A percentile compares a stretch with the other conserved stretches of the same genome.
These are phyloP conservation scores for Actinidia chinensis DNA, from an alignment of 179 eudicot genomes.

Conservation along the genomic window DNA sequence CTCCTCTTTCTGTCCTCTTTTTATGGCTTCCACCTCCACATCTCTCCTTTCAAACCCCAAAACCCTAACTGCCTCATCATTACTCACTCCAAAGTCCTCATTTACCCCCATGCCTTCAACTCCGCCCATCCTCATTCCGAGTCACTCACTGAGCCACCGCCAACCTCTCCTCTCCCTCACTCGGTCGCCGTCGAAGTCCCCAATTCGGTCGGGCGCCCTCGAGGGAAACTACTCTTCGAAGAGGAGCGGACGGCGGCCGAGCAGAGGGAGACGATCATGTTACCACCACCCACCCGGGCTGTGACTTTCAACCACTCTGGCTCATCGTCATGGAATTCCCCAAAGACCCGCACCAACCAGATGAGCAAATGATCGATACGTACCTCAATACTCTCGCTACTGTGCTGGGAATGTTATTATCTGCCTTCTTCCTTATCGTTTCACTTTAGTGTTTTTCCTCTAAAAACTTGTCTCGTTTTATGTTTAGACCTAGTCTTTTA, in stretches of 20 bases:
- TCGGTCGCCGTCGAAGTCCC: not conserved
- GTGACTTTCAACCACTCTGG: slow-evolving; percentile 95
- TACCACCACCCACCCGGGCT: no score
- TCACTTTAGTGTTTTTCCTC: not conserved
- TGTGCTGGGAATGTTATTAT: slow-evolving; percentile 69
- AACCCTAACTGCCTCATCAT: not conserved
- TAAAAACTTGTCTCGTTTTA: not conserved
- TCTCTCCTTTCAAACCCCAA: no score
- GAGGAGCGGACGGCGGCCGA: slow-evolving; percentile 36
- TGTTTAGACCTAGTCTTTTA: no score
- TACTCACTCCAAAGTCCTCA: not conserved
- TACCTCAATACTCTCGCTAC: slow-evolving; percentile 78
- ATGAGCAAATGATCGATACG: slow-evolving; percentile 89
- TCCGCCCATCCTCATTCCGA: slow-evolving; percentile 13
- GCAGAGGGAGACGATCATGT: slow-evolving; percentile 77
- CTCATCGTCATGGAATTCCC: slow-evolving; percentile 94
- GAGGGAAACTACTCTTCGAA: slow-evolving; percentile 48
- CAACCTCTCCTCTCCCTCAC: not conserved
- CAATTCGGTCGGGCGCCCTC: slow-evolving; percentile 34
- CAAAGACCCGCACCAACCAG: slow-evolving; percentile 88
- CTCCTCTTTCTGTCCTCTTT: not conserved
- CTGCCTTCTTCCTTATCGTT: no score
- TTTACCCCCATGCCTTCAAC: not conserved
- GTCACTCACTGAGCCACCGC: slow-evolving; percentile 15
- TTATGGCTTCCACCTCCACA: slow-evolving; percentile 21